phyloP scores from a whole-genome alignment of 2,329 filamentous ascomycete species.

The Nigrospora sphaerica region DNA sequence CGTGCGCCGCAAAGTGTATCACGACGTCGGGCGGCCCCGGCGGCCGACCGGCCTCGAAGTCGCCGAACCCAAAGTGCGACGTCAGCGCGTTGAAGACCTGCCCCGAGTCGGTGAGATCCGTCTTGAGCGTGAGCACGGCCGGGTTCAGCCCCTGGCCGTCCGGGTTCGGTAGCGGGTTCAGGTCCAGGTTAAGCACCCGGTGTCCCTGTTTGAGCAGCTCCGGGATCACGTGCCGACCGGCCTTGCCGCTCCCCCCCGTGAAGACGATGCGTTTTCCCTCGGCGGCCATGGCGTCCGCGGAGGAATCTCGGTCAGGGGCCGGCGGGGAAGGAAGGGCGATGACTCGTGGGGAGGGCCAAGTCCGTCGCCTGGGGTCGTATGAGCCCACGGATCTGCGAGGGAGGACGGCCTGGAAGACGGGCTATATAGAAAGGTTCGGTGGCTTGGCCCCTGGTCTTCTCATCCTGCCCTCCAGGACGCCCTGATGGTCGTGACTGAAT shows the following conservation, averaged over 20 bases:
- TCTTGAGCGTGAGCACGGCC: slow-evolving; percentile 24
- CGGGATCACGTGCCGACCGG: slow-evolving; percentile 25
- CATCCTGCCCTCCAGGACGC: not conserved
- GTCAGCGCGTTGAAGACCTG: slow-evolving; percentile 29
- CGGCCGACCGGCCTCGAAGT: slow-evolving; percentile 16
- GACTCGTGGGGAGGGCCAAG: not conserved
- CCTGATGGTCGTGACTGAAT: not conserved
- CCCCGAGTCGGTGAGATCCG: slow-evolving; percentile 26
- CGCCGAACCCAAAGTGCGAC: slow-evolving; percentile 39
- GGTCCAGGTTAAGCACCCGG: slow-evolving; percentile 26
- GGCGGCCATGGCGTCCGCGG: not conserved
- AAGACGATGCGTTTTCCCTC: slow-evolving; percentile 21
- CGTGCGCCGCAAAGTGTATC: slow-evolving; percentile 54
- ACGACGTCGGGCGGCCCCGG: slow-evolving; percentile 48
- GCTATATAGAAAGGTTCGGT: too few relatives aligned
- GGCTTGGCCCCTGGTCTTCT: not conserved
- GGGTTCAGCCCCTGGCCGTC: slow-evolving; percentile 7
- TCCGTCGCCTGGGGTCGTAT: not conserved
- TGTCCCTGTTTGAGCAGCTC: slow-evolving; percentile 24
- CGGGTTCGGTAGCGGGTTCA: slow-evolving; percentile 18
- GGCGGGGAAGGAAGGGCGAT: not conserved
- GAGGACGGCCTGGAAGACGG: not conserved
- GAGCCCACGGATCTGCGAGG: not conserved
- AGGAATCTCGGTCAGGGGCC: not conserved
- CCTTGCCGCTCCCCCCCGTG: slow-evolving; percentile 27